Evolutionary conservation across 1,284 basidiomycete genomes (phyloP).

Genomic region (Porodaedalea pini): DNA sequence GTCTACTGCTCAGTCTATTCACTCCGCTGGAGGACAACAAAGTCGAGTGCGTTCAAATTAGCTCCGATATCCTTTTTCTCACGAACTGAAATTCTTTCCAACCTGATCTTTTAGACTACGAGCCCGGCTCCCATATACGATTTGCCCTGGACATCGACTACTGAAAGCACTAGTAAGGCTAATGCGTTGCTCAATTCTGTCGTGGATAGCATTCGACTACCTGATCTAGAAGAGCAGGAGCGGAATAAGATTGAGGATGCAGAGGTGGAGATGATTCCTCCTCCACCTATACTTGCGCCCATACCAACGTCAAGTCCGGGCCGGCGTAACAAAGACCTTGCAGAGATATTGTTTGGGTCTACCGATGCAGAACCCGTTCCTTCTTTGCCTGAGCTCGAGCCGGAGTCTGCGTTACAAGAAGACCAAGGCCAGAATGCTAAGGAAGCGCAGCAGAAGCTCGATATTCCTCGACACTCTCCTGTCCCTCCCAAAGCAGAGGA

Average conservation of each 20-base stretch:
- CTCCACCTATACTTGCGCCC: conserved; percentile 15
- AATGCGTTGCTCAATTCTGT: conserved; percentile 65
- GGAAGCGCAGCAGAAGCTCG: neutral
- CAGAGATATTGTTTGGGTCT: conserved; percentile 66
- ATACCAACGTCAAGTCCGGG: conserved; percentile 38
- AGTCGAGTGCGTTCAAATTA: conserved; percentile 42
- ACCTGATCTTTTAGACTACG: conserved; percentile 40
- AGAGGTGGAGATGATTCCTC: conserved; percentile 6
- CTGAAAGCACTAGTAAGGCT: conserved; percentile 52
- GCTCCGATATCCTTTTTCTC: conserved; percentile 2
- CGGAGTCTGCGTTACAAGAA: conserved; percentile 16
- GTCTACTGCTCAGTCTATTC: conserved; percentile 77
- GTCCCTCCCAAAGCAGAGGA: conserved; percentile 21
- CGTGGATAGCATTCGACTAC: conserved; percentile 55
- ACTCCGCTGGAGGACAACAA: conserved; percentile 52
- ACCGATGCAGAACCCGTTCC: conserved; percentile 38
- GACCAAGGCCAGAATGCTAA: conserved; percentile 14
- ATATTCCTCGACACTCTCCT: neutral
- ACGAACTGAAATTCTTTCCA: conserved; percentile 16
- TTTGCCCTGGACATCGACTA: conserved; percentile 23
- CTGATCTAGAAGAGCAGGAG: conserved; percentile 30
- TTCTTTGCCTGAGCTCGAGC: conserved; percentile 20
- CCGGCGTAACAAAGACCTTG: conserved; percentile 64
- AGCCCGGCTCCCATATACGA: conserved; percentile 43
- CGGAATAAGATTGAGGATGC: conserved; percentile 24